Evolutionary conservation across 352 stramenopile genomes (phyloP).

Genomic region (Pythium periplocum): DNA sequence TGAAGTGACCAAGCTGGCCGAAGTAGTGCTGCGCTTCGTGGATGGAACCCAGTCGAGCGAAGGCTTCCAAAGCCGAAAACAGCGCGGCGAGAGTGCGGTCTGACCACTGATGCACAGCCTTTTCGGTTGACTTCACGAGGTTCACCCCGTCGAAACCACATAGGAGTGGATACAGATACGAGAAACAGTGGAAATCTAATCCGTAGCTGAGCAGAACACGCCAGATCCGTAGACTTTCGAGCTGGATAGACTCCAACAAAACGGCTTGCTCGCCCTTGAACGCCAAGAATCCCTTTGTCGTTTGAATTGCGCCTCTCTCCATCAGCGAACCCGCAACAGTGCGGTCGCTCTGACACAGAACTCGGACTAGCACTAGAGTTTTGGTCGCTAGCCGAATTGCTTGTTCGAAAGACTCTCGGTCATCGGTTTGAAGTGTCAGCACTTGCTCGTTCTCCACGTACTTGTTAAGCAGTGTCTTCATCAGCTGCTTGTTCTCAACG

Average conservation of each 20-base stretch:
- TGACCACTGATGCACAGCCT: slow-evolving; percentile 8
- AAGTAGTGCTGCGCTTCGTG: slow-evolving; percentile 29
- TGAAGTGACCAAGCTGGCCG: slow-evolving; percentile 47
- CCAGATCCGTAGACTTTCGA: slow-evolving; percentile 26
- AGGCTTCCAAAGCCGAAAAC: slow-evolving; percentile 17
- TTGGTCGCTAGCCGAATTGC: slow-evolving; percentile 7
- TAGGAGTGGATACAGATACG: slow-evolving; percentile 32
- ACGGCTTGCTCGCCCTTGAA: slow-evolving; percentile 5
- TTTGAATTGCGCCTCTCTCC: slow-evolving; percentile 18
- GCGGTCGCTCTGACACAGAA: slow-evolving; percentile 20
- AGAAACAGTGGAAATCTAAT: slow-evolving; percentile 29
- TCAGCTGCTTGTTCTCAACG: slow-evolving; percentile 6
- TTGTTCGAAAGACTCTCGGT: slow-evolving; percentile 4
- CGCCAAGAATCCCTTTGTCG: slow-evolving; percentile 21
- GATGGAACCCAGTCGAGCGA: slow-evolving; percentile 15
- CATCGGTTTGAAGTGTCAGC: slow-evolving; percentile 18
- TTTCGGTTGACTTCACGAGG: slow-evolving; percentile 10
- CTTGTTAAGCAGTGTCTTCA: slow-evolving; percentile 17
- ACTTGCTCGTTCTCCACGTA: slow-evolving; percentile 21
- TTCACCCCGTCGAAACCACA: slow-evolving; percentile 24
- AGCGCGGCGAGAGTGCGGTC: slow-evolving; percentile 14
- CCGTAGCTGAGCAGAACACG: slow-evolving; percentile 26
- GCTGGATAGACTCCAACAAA: slow-evolving; percentile 17
- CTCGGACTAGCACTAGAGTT: slow-evolving; percentile 14
- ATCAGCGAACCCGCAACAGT: slow-evolving; percentile 11